Evolutionary conservation across 257 asterid genomes (phyloP).

Genomic region (Solanum dulcamara): DNA sequence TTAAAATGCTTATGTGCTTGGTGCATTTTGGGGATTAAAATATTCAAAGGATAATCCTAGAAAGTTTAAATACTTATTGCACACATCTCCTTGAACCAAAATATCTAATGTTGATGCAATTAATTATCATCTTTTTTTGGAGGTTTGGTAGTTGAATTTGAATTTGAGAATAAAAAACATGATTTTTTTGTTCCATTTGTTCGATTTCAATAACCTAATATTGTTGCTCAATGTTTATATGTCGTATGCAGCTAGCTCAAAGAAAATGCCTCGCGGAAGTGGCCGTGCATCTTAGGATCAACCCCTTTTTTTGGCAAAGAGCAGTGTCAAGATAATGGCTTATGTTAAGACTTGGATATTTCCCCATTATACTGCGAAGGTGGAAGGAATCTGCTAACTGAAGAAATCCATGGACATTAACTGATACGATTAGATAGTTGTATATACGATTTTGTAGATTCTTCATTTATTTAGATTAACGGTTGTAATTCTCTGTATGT

Average conservation of each 20-base stretch:
- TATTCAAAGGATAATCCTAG: neutral
- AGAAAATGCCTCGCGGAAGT: constrained; percentile 93
- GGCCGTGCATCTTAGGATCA: constrained; percentile 60
- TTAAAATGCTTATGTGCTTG: neutral
- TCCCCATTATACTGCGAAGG: neutral
- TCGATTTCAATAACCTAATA: neutral
- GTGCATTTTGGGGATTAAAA: neutral
- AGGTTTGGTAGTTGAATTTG: neutral
- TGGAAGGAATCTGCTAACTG: neutral
- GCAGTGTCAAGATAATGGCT: neutral
- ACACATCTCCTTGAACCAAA: neutral
- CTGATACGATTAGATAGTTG: neutral
- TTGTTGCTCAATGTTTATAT: neutral
- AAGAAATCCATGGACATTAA: neutral
- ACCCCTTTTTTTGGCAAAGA: neutral
- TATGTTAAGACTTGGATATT: neutral
- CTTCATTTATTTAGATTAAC: neutral
- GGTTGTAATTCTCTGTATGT: neutral
- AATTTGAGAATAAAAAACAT: neutral
- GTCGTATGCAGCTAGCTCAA: constrained; percentile 33
- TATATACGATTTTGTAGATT: neutral
- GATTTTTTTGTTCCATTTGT: neutral
- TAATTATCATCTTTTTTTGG: neutral
- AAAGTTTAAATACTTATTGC: neutral
- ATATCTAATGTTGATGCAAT: neutral